These are phyloP conservation scores for Vitis labrusca DNA, from an alignment of 164 flowering plant species.

Conservation along the genomic window DNA sequence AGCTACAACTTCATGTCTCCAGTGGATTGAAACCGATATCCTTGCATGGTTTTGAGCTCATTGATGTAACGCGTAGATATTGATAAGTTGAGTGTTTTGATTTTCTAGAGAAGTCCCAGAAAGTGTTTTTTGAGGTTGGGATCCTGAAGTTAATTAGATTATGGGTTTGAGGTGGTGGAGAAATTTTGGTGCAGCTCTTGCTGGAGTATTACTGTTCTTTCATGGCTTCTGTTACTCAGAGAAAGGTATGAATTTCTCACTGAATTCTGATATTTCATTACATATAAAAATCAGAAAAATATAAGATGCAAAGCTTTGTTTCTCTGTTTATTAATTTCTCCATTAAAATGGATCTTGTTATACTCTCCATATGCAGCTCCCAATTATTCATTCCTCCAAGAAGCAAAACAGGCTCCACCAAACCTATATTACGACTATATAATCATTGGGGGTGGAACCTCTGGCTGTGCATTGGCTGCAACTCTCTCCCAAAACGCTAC, in stretches of 20 bases:
- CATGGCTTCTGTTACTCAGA: constrained; percentile 15
- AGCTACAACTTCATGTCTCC: neutral
- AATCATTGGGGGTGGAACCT: too few relatives aligned
- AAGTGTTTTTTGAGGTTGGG: neutral
- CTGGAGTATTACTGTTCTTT: constrained; percentile 1
- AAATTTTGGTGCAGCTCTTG: neutral
- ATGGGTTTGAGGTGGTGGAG: constrained; percentile 10
- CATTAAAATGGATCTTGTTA: too few relatives aligned
- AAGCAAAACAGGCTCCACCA: constrained; percentile 64
- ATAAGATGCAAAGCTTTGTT: too few relatives aligned
- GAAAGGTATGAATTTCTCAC: constrained; percentile 12
- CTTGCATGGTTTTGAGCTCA: neutral
- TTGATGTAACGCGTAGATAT: neutral
- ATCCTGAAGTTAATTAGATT: neutral
- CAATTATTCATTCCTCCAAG: constrained; percentile 46
- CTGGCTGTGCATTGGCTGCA: too few relatives aligned
- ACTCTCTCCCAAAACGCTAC: too few relatives aligned
- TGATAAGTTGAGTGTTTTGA: neutral
- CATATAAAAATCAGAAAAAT: too few relatives aligned
- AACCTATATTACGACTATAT: too few relatives aligned
- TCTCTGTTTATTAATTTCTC: too few relatives aligned
- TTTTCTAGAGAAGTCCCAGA: neutral
- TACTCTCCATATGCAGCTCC: constrained; percentile 45
- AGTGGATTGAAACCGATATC: neutral
- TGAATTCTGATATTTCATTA: too few relatives aligned